Base-by-base conservation (phyloP, 352 stramenopile species). In the Pythium myriotylum region DNA sequence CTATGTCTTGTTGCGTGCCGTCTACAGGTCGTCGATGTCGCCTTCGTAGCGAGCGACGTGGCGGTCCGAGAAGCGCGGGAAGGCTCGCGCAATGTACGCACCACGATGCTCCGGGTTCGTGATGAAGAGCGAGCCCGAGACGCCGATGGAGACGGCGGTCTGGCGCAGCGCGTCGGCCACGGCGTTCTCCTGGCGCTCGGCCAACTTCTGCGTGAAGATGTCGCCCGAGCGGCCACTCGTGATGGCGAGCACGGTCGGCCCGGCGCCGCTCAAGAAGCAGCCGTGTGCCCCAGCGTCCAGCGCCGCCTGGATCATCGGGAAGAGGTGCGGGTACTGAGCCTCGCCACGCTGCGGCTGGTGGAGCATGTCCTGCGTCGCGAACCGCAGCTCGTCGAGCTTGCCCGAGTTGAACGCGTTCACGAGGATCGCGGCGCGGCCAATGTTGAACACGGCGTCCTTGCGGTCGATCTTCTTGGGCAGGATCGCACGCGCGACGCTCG, bases 161-260 rank as follows among this genome's bases (percentile, higher is more conserved):
- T 94, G 67, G 60, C 97, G 94, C 97, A 99, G 99, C 22, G 97
- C 97, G 60, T 97, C 90, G 29, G 97, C 97, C 26, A 99, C 97
- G 59, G 86, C 78, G 72, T 92, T 94, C 71, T 95, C 84, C 71
- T 90, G 77, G 43, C 87, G 79, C 67, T 95, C 87, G 54, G 81
- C 81, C n/a, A 91, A 63, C 52, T 95, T 77, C 76, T 99, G 97
- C 50, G 97, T 98, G 77, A 99, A 99, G 68, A 99, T 99, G 80
- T 99, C 97, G 37, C 97, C 97, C 58, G 86, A 93, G 20, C 94
- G 95, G 33, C 97, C 97, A 63, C 90, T 98, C 17, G 96, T 99
- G 69, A 99, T 97, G 10, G 97, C 97, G 75, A 99, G 93, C 32
- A 99, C 96, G 2, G 97, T 99, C 16, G 97, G 97, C 14, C 97